phyloP scores from a whole-genome alignment of 164 flowering plant genomes.

The Brasenia schreberi region DNA sequence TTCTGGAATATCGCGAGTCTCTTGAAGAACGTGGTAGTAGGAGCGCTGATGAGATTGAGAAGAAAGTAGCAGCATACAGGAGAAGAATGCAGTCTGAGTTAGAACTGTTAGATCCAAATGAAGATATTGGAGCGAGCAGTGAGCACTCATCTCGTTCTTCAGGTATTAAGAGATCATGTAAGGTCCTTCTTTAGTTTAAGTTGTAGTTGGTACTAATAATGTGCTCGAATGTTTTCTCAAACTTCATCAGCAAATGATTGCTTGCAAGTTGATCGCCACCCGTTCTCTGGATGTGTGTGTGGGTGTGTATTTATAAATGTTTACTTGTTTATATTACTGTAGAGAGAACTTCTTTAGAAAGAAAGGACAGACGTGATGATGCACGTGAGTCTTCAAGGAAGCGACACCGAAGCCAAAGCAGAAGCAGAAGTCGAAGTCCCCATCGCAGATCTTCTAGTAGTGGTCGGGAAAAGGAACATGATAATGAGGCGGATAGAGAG shows the following conservation, averaged over 20 bases:
- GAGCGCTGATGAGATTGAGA: conserved; percentile 75
- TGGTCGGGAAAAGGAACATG: conserved; percentile 43
- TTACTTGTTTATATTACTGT: conserved; percentile 13
- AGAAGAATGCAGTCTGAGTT: conserved; percentile 54
- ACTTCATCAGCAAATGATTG: neutral
- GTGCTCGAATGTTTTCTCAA: neutral
- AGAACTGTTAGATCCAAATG: conserved; percentile 48
- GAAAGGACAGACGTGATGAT: conserved; percentile 52
- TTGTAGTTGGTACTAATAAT: neutral
- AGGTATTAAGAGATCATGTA: neutral
- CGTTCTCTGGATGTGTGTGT: neutral
- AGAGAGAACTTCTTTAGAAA: conserved; percentile 48
- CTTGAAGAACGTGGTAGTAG: conserved; percentile 81
- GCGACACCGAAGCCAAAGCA: conserved; percentile 65
- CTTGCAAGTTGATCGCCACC: neutral
- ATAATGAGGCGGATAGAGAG: conserved; percentile 23
- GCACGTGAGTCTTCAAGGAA: conserved; percentile 52
- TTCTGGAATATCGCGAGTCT: conserved; percentile 91
- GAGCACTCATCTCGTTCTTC: conserved; percentile 18
- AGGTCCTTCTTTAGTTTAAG: neutral
- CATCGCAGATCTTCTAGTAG: conserved; percentile 37
- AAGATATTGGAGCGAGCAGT: conserved; percentile 34
- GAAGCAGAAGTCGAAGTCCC: conserved; percentile 46
- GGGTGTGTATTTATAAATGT: neutral
- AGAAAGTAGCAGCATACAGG: conserved; percentile 56